phyloP scores from a whole-genome alignment of 2,329 filamentous ascomycete genomes.

The Cladophialophora bantiana region DNA sequence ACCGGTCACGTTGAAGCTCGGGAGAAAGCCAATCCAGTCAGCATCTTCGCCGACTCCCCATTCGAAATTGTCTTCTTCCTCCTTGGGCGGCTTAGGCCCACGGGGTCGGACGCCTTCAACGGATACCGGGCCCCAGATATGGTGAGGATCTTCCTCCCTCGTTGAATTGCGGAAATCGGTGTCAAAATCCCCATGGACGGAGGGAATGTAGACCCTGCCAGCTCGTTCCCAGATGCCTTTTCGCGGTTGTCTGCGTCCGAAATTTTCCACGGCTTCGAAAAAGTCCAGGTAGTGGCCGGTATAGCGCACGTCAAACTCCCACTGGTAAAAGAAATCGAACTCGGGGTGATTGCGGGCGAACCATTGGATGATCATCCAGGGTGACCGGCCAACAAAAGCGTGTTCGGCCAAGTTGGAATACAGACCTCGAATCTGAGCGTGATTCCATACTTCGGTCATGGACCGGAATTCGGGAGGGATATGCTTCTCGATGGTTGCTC shows the following conservation, averaged over 20 bases:
- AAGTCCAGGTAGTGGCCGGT: slow-evolving; percentile 84
- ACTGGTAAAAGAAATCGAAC: slow-evolving; percentile 85
- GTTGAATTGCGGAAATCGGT: slow-evolving; percentile 38
- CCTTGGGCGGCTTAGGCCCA: slow-evolving; percentile 68
- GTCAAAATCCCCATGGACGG: slow-evolving; percentile 58
- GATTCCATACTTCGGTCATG: slow-evolving; percentile 76
- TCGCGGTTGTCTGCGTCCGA: slow-evolving; percentile 61
- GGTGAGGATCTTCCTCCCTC: slow-evolving; percentile 40
- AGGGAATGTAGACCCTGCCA: slow-evolving; percentile 63
- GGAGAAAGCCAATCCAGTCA: slow-evolving; percentile 75
- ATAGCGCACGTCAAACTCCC: slow-evolving; percentile 82
- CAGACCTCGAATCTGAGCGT: slow-evolving; percentile 40
- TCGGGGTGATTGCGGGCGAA: slow-evolving; percentile 78
- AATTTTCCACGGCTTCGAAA: slow-evolving; percentile 67
- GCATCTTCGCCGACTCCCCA: slow-evolving; percentile 81
- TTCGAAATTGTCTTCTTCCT: slow-evolving; percentile 69
- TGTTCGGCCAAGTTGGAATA: slow-evolving; percentile 42
- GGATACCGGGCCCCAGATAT: slow-evolving; percentile 69
- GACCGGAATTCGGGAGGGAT: slow-evolving; percentile 74
- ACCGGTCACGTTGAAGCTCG: slow-evolving; percentile 77
- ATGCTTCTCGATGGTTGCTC: slow-evolving; percentile 63
- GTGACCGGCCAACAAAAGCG: slow-evolving; percentile 46
- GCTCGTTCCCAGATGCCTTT: slow-evolving; percentile 67
- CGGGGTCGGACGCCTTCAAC: slow-evolving; percentile 66
- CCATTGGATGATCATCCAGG: slow-evolving; percentile 77